These are phyloP conservation scores for Apiotrichum montevideense DNA, from an alignment of 1,284 basidiomycete species.

Conservation along the genomic window DNA sequence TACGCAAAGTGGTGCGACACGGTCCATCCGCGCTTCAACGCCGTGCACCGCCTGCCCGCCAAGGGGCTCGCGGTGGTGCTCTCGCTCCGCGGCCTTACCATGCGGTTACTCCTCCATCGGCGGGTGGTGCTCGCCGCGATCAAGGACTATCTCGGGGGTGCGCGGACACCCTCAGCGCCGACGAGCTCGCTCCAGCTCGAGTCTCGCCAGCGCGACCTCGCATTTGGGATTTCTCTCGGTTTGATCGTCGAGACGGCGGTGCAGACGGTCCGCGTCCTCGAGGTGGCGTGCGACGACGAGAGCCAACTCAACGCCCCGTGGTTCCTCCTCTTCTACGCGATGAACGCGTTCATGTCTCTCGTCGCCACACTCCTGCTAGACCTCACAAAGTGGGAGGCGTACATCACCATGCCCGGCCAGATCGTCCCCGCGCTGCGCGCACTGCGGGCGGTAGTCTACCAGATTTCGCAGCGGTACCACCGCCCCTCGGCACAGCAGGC, in stretches of 20 bases:
- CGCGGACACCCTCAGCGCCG: background rate
- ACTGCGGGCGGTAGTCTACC: background rate
- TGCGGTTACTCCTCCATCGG: slow-evolving; percentile 19
- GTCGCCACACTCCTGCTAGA: slow-evolving; percentile 18
- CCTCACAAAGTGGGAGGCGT: slow-evolving; percentile 11
- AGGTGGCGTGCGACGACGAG: background rate
- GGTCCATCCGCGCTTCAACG: background rate
- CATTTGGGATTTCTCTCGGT: slow-evolving; percentile 12
- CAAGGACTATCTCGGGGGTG: slow-evolving; percentile 4
- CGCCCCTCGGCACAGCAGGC: slow-evolving; percentile 7
- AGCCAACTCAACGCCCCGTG: slow-evolving; percentile 11
- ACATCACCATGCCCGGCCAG: slow-evolving; percentile 8
- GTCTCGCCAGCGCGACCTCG: slow-evolving; percentile 8
- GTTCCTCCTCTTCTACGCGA: slow-evolving; percentile 22
- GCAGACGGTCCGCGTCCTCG: slow-evolving; percentile 9
- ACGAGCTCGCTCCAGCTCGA: slow-evolving; percentile 2
- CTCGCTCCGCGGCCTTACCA: slow-evolving; percentile 12
- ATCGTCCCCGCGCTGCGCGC: background rate
- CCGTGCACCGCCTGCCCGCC: background rate
- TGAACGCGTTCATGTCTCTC: slow-evolving; percentile 23
- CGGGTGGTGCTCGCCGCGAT: slow-evolving; percentile 16
- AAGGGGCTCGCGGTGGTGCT: slow-evolving; percentile 8
- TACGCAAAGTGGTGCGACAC: slow-evolving; percentile 16
- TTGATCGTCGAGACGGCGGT: slow-evolving; percentile 17
- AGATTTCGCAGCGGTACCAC: slow-evolving; percentile 6